Evolutionary conservation across 306 rosid genomes (phyloP).

Genomic region (Castanea mollissima): DNA sequence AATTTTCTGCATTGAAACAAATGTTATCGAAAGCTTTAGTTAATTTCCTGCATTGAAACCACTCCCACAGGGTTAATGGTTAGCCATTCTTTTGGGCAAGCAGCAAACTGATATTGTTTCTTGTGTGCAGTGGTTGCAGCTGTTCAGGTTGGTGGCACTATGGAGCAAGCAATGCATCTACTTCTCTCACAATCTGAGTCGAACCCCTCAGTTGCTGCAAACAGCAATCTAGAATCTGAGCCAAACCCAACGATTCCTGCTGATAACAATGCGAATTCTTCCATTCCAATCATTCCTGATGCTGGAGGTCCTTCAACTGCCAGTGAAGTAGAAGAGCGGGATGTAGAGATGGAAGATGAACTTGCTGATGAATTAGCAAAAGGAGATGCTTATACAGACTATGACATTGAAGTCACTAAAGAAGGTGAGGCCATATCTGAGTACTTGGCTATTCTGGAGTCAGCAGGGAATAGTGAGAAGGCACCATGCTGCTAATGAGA

Average conservation of each 20-base stretch:
- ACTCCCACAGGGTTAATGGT: background rate
- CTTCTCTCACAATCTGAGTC: conserved; percentile 41
- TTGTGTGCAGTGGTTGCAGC: conserved; percentile 63
- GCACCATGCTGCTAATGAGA: conserved; percentile 20
- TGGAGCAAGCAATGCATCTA: conserved; percentile 46
- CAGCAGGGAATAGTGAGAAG: conserved; percentile 27
- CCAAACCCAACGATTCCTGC: conserved; percentile 21
- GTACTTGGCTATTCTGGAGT: conserved; percentile 62
- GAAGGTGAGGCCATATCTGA: conserved; percentile 79
- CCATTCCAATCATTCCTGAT: conserved; percentile 7
- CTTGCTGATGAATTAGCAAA: conserved; percentile 43
- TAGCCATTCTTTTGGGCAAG: background rate
- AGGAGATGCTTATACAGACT: conserved; percentile 44
- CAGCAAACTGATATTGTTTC: conserved; percentile 17
- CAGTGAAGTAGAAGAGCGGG: conserved; percentile 31
- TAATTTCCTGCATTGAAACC: background rate
- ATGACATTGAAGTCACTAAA: conserved; percentile 48
- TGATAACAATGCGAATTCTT: conserved; percentile 27
- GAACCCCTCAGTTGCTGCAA: conserved; percentile 9
- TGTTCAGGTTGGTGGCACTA: conserved; percentile 41
- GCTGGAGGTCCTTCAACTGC: conserved; percentile 32
- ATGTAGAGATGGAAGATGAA: conserved; percentile 48
- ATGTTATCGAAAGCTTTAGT: background rate
- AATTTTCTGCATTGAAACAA: background rate
- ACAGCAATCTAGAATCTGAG: conserved; percentile 16